phyloP scores from a whole-genome alignment of 225 moss, liverwort and hornwort genomes.

The Rhytidiadelphus loreus region DNA sequence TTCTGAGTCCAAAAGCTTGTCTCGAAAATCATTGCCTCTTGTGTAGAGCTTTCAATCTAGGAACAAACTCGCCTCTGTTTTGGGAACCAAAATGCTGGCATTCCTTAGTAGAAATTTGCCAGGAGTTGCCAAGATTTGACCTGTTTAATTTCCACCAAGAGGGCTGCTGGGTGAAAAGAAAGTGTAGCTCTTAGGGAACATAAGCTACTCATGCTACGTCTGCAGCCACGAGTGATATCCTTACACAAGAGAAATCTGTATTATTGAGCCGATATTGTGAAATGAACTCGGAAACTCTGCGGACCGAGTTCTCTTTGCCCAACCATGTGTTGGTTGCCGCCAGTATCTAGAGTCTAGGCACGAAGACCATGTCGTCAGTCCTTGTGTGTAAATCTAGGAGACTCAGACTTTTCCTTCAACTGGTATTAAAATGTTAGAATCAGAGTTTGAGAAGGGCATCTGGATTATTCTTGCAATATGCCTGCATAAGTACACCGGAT shows the following conservation, averaged over 20 bases:
- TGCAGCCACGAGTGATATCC: background rate
- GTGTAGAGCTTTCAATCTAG: background rate
- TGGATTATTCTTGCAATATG: background rate
- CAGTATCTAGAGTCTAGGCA: background rate
- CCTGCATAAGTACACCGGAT: background rate
- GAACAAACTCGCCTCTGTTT: background rate
- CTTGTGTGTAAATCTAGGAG: background rate
- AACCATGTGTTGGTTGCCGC: background rate
- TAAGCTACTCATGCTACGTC: background rate
- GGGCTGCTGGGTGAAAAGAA: background rate
- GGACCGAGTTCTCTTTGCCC: background rate
- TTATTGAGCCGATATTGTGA: background rate
- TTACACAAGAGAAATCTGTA: background rate
- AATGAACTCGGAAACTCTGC: background rate
- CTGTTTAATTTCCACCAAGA: background rate
- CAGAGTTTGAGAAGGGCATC: background rate
- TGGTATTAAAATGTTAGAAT: background rate
- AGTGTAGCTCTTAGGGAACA: background rate
- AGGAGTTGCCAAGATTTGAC: background rate
- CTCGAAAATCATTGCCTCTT: background rate
- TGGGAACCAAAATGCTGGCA: background rate
- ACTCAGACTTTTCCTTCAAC: background rate
- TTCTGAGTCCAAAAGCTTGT: background rate
- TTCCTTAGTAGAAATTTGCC: background rate
- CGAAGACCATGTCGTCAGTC: background rate